Percentiles rank a stretch among this genome's conserved stretches.
Conservation (phyloP, 2,329 filamentous ascomycete genomes). For the Pseudogymnoascus sp. region DNA sequence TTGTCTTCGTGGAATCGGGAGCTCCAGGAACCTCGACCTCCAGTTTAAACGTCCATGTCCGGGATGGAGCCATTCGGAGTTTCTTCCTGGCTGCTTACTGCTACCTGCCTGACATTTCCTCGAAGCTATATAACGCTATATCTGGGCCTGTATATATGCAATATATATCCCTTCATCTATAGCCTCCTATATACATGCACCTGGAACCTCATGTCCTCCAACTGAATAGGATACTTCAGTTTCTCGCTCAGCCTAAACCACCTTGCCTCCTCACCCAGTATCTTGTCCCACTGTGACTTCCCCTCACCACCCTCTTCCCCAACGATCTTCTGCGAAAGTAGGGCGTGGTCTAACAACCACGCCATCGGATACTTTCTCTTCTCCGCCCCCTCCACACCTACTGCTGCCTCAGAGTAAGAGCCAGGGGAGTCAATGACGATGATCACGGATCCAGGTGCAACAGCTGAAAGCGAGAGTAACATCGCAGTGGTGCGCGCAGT, state of each 20-base stretch:
- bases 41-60: not conserved
- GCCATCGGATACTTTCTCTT: conserved; percentile 80
- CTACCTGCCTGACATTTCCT: not conserved
- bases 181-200: conserved; percentile 65
- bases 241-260: conserved; percentile 72
- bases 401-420: conserved; percentile 74
- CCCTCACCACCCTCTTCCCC: conserved; percentile 20
- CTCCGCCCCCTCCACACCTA: conserved; percentile 40
- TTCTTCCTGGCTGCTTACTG: not conserved
- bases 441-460: conserved; percentile 55
- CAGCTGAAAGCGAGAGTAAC: conserved; percentile 56
- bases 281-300: conserved; percentile 57
- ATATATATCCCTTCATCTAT: not conserved
- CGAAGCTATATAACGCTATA: too few species aligned
- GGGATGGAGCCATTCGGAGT: too few species aligned
- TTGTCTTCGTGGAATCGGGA: not conserved
- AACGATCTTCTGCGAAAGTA: conserved; percentile 43
- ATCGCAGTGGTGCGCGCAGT: conserved; percentile 67
- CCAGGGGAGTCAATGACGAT: conserved; percentile 90
- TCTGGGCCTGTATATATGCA: not conserved
- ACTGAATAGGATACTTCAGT: conserved; percentile 69
- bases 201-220: conserved; percentile 96
- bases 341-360: conserved; percentile 78
- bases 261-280: conserved; percentile 65
- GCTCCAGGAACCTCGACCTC: too few species aligned